phyloP scores from a whole-genome alignment of 768 basidiomycete genomes.

The Mycena chlorophos region DNA sequence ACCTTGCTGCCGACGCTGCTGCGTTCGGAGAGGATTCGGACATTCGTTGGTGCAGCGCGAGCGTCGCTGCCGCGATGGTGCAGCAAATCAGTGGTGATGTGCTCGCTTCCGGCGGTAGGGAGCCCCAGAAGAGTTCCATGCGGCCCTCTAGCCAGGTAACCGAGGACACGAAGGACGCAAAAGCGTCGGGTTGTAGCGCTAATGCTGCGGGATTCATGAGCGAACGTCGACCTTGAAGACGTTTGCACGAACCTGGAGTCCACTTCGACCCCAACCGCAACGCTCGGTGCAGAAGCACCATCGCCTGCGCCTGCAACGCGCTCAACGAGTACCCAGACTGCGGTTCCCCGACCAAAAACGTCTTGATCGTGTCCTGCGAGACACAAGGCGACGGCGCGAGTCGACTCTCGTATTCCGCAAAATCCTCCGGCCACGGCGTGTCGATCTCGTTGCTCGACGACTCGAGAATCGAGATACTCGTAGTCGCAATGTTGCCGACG shows the following conservation, averaged over 20 bases:
- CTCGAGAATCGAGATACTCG: conserved; percentile 16
- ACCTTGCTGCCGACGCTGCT: neutral
- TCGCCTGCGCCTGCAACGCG: conserved; percentile 10
- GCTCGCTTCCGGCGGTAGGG: conserved; percentile 5
- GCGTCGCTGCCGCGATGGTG: conserved; percentile 14
- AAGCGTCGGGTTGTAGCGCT: conserved; percentile 11
- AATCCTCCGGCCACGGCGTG: conserved; percentile 25
- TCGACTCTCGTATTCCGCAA: conserved; percentile 9
- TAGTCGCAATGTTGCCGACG: conserved; percentile 7
- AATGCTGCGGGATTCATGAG: neutral
- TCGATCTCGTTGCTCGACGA: conserved; percentile 5
- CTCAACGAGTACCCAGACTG: neutral
- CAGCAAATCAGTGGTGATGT: conserved; percentile 4
- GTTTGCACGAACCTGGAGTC: conserved; percentile 6
- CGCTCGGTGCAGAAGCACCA: conserved; percentile 19
- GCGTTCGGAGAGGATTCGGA: neutral
- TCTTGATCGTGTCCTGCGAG: conserved; percentile 6
- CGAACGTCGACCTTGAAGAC: neutral
- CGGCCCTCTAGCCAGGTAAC: conserved; percentile 11
- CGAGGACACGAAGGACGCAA: conserved; percentile 4
- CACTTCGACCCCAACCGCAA: conserved; percentile 7
- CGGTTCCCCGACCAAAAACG: conserved; percentile 3
- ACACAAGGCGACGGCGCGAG: neutral
- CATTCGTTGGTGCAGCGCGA: conserved; percentile 7
- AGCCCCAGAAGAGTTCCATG: conserved; percentile 12